phyloP scores from a whole-genome alignment of 2,329 filamentous ascomycete species.

The Neurospora sp. region DNA sequence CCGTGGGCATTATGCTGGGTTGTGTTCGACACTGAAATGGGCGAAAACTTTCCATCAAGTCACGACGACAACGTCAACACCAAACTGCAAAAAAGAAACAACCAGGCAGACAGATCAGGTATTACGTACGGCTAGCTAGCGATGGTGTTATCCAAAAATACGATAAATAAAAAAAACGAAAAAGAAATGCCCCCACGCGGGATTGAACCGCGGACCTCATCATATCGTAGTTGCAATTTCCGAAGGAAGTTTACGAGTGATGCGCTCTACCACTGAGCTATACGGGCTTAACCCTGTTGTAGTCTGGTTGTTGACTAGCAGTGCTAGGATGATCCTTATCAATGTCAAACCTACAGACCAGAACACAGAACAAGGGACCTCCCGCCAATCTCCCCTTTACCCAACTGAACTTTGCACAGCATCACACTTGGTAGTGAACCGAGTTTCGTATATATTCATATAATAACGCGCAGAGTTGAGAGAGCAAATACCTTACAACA shows the following conservation, averaged over 20 bases:
- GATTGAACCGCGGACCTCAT: not conserved
- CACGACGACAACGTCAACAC: not conserved
- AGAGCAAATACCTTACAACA: not conserved
- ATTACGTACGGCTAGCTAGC: too few species aligned
- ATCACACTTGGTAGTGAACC: not conserved
- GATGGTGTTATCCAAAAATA: too few species aligned
- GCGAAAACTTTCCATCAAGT: too few species aligned
- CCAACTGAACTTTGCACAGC: not conserved
- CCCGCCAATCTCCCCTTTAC: not conserved
- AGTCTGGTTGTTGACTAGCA: not conserved
- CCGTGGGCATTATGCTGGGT: not conserved
- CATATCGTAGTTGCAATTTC: not conserved
- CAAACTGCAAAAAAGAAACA: not conserved
- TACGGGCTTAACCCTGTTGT: not conserved
- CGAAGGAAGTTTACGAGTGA: not conserved
- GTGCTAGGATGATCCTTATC: not conserved
- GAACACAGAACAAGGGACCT: not conserved
- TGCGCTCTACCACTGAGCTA: not conserved
- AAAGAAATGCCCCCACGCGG: not conserved
- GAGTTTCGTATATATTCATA: not conserved
- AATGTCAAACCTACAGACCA: not conserved
- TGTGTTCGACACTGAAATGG: not conserved
- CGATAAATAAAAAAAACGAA: not conserved
- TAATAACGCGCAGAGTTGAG: not conserved
- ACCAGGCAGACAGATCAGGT: not conserved